Evolutionary conservation across 352 stramenopile genomes (phyloP), one percentile per base, ranked within the genome.

Genomic region (Phytopythium ostracodes): DNA sequence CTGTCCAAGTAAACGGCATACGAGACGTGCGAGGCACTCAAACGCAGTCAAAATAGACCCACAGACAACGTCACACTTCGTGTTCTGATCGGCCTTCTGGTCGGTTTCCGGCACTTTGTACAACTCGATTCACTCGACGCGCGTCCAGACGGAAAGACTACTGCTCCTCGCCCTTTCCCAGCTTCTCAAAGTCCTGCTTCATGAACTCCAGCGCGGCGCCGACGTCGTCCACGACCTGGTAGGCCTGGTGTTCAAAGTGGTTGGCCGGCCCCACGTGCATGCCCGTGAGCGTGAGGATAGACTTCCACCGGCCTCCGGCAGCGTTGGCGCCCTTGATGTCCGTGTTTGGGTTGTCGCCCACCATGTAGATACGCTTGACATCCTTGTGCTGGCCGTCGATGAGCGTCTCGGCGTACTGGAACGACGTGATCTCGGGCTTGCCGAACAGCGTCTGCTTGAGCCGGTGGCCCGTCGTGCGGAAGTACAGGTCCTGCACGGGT

Each of bases 321-420:
- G 76, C 67, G 36, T 94, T 93, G 20, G 87, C 87, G 10, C 87
- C 87, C 52, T 87, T 79, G 71, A 95, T 90, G 53, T 95, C 87
- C 17, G 87, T 94, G 62, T 68, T 71, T 1, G 87, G 84, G 67
- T 95, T 95, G 70, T 95, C 87, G 50, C 87, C 87, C 27, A 95
- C 75, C 87, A 95, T 95, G 73, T 95, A 95, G 60, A 95, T 86
- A 42, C 76, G 70, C 52, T 89, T 68, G 7, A 94, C 79, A 42
- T 84, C 60, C 25, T 63, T 65, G 70, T 85, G 77, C 59, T 95
- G 87, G 29, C 66, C 66, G 58, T 91, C 82, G 43, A 95, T 86
- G 29, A 94, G 72, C 46, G 72, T 77, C 77, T 93, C 87, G 1
- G 81, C 83, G 68, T 89, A 95, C 35, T 63, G 36, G 56, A 90